Evolutionary conservation across 202 grass and related monocot genomes (phyloP), one percentile per base, ranked within the genome.

Genomic region (Digitaria exilis): DNA sequence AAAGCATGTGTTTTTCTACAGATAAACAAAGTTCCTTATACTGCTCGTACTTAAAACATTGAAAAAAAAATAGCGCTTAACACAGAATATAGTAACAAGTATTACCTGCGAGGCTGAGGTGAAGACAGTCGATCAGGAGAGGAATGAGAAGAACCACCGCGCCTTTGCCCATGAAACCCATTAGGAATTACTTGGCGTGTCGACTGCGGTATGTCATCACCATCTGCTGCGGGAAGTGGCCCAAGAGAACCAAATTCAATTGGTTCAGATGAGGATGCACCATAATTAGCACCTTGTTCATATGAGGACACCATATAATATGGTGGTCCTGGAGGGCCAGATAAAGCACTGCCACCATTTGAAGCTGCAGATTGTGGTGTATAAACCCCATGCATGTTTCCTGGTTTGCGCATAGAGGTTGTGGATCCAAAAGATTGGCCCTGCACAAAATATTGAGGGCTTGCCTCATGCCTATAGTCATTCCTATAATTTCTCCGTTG

Each of bases 71-170:
- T 17, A 56, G 26, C 25, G 41, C 85, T 65, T 17, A 82, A 88
- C 16, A 65, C 81, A 87, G 12, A 66, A 81, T 69, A 44, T 46
- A 76, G 35, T 26, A 41, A 18, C 2, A 41, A 69, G 28, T 79
- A 83, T 56, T 92, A 94, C 86, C 86, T 77, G 66, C 84, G 76
- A 41, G 78, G 71, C 61, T 90, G 88, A 78, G 92, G 90, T 72
- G 90, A 92, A 55, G 92, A 94, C 7, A 92, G 90, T 79, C 85
- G 95, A 67, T 94, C 90, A 82, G 88, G 95, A 46, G 88, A 92
- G 9, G 92, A 94, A 48, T 86, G 85, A 65, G 89, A 90, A 37
- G 90, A 94, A 68, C 72, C 84, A 30, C 82, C 71, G 81, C 79
- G 81, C 11, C 88, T 89, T 87, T 89, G 86, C 41, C 80, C 92